Base-by-base conservation (phyloP, 257 asterid genomes). In the Scutellaria baicalensis region DNA sequence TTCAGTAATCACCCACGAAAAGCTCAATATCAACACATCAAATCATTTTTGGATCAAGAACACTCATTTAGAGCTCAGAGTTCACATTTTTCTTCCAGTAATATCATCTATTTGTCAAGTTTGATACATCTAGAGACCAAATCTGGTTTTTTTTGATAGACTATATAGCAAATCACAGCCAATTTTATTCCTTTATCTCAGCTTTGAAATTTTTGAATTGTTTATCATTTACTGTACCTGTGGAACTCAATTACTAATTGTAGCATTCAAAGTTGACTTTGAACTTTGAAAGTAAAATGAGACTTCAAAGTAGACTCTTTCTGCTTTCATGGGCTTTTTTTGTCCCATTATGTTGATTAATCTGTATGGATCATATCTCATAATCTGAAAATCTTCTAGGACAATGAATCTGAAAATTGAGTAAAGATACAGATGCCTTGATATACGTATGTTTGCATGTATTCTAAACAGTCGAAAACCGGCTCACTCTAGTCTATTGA, bases 31-130 rank as follows among this genome's bases (percentile, higher is more conserved):
- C 64, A 16, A 64, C 74, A 62, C 38, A 59, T 73, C 21, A 52
- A 49, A 69, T 68, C 65, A 56, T 62, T 66, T 67, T 68, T 59
- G 66, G 73, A 70, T 27, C 45, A 64, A 39, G 12, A 70, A 17
- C 43, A 39, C 64, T 14, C 8, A 31, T 52, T 60, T 59, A 43
- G 51, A 44, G 52, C 54, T 45, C 23, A 33, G 49, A 11, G 17
- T 49, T 33, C 43, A n/a, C 12, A 3, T 56, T 14, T 20, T 20
- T 21, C 21, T 51, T 14, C 5, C 51, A 36, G 6, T 39, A 3
- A 9, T 64, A 56, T 57, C 57, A 56, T 68, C 45, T 56, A 27
- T 61, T 47, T 8, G 9, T 45, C 6, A 31, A 38, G 23, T 47
- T 35, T 14, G 27, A 57, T 76, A 59, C 8, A 71, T 69, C 36